Evolutionary conservation across 768 basidiomycete species (phyloP).

Genomic region (Rhodotorula sphaerocarpa): DNA sequence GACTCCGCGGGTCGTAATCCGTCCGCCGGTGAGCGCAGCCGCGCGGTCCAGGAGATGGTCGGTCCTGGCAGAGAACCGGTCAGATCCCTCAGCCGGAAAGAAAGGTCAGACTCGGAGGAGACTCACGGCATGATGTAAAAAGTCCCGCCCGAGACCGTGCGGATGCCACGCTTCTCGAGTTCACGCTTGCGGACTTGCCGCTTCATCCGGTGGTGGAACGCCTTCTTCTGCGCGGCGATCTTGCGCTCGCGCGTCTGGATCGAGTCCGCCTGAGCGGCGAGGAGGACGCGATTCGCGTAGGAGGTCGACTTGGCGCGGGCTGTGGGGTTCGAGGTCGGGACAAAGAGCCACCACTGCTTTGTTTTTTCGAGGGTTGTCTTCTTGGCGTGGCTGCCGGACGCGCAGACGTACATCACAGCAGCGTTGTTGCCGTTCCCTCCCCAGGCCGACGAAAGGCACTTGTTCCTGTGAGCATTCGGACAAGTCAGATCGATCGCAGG

Average conservation of each 20-base stretch:
- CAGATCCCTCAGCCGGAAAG: background rate
- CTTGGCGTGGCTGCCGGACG: conserved; percentile 1
- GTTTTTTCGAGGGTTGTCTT: conserved; percentile 32
- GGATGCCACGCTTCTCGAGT: conserved; percentile 14
- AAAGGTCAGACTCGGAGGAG: background rate
- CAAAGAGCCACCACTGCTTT: conserved; percentile 26
- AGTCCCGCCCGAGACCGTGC: conserved; percentile 10
- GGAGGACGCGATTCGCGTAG: conserved; percentile 22
- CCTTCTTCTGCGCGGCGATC: conserved; percentile 25
- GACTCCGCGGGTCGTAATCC: conserved; percentile 10
- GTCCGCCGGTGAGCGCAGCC: conserved; percentile 18
- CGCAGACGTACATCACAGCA: conserved; percentile 32
- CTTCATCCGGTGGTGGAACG: conserved; percentile 18
- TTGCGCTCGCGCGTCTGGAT: conserved; percentile 32
- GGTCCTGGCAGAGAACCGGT: background rate
- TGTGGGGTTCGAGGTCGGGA: conserved; percentile 19
- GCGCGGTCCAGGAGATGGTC: conserved; percentile 31
- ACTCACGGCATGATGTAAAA: background rate
- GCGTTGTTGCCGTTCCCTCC: conserved; percentile 10
- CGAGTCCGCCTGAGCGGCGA: conserved; percentile 31
- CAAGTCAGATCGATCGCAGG: background rate
- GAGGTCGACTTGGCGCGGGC: background rate
- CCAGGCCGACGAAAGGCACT: conserved; percentile 22
- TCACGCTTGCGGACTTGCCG: background rate
- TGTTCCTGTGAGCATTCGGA: conserved; percentile 10